These are phyloP conservation scores for Schwanniomyces pseudopolymorphus DNA, from an alignment of 805 yeast species.

Conservation along the genomic window DNA sequence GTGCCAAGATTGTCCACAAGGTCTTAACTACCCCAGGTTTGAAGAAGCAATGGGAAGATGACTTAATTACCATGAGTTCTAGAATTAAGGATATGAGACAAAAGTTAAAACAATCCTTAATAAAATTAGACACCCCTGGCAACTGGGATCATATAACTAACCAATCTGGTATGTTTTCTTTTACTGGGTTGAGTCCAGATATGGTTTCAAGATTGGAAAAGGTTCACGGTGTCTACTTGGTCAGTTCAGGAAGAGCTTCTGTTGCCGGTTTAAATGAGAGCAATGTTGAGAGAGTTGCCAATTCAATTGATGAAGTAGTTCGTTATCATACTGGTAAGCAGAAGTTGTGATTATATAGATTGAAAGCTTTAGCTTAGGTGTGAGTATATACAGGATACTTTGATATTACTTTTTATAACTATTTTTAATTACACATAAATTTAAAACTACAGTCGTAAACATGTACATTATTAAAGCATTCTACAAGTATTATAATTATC, in stretches of 20 bases:
- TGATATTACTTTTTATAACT: not conserved
- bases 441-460: no score
- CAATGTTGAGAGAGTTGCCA: slow-evolving; percentile 77
- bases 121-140: slow-evolving; percentile 68
- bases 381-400: not conserved
- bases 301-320: slow-evolving; percentile 78
- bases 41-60: slow-evolving; percentile 76
- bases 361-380: not conserved
- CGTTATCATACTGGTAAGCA: slow-evolving; percentile 24
- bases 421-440: no score
- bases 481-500: not conserved
- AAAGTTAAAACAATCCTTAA: slow-evolving; percentile 59
- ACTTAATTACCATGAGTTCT: slow-evolving; percentile 81
- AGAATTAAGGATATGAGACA: slow-evolving; percentile 81
- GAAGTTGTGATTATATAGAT: slow-evolving; percentile 15
- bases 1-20: slow-evolving; percentile 84
- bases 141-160: slow-evolving; percentile 86
- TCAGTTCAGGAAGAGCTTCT: slow-evolving; percentile 83
- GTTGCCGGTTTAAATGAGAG: slow-evolving; percentile 87
- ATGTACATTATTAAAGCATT: not conserved
- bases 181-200: slow-evolving; percentile 77
- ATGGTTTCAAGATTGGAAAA: slow-evolving; percentile 77
- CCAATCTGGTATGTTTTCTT: slow-evolving; percentile 97
- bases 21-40: slow-evolving; percentile 69
- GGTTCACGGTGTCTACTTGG: slow-evolving; percentile 80